These are phyloP conservation scores for Boletus vinaceobasis DNA, from an alignment of 768 basidiomycete genomes.

Conservation along the genomic window DNA sequence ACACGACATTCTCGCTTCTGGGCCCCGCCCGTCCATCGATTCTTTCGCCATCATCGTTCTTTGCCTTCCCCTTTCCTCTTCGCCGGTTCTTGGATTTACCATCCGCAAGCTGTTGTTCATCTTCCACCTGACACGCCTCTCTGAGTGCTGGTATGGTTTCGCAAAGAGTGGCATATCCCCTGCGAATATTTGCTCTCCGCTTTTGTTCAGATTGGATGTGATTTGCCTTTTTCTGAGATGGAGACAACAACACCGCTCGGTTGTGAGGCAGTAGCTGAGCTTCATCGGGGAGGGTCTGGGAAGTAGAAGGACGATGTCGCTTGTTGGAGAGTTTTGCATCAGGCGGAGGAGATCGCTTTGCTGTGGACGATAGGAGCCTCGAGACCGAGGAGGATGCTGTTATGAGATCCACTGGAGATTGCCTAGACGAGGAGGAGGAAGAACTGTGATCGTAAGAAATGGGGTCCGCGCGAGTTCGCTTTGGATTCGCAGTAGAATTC, in stretches of 20 bases:
- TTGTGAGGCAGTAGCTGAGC: conserved; percentile 11
- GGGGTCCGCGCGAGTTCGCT: conserved; percentile 7
- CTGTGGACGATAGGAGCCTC: conserved; percentile 15
- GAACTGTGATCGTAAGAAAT: conserved; percentile 17
- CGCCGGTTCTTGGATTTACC: conserved; percentile 35
- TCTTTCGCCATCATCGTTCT: conserved; percentile 56
- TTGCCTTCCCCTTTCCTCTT: conserved; percentile 36
- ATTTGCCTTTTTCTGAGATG: conserved; percentile 88
- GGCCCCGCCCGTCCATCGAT: conserved; percentile 85
- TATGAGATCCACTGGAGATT: conserved; percentile 22
- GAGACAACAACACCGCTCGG: conserved; percentile 51
- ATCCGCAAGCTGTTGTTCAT: conserved; percentile 43
- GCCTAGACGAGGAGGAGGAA: conserved; percentile 28
- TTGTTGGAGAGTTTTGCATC: conserved; percentile 30
- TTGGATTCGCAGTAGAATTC: conserved; percentile 6
- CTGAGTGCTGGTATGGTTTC: conserved; percentile 76
- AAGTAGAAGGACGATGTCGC: conserved; percentile 28
- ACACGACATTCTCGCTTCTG: conserved; percentile 84
- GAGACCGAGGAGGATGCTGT: conserved; percentile 12
- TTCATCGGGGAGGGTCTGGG: conserved; percentile 10
- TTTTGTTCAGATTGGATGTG: conserved; percentile 96
- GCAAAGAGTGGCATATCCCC: conserved; percentile 87
- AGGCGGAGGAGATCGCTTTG: conserved; percentile 27
- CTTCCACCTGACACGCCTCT: conserved; percentile 78
- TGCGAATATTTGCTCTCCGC: conserved; percentile 83